These are phyloP conservation scores for Epithele typhae DNA, from an alignment of 768 basidiomycete genomes.

Conservation along the genomic window DNA sequence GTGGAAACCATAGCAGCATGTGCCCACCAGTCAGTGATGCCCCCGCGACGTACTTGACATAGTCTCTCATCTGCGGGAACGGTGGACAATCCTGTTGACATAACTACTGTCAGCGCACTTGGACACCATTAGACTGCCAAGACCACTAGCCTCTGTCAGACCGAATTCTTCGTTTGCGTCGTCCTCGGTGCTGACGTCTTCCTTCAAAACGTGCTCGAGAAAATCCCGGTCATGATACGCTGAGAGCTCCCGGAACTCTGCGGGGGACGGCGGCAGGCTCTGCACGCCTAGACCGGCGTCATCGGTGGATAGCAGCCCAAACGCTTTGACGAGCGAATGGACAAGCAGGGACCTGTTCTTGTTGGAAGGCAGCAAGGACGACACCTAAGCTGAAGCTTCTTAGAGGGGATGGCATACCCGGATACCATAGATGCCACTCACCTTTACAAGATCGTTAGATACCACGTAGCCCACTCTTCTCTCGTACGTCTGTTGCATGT, in stretches of 20 bases:
- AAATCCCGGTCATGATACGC: conserved; percentile 72
- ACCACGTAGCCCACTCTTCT: conserved; percentile 38
- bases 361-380: conserved; percentile 67
- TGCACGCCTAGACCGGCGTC: conserved; percentile 24
- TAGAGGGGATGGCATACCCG: background rate
- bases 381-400: conserved; percentile 29
- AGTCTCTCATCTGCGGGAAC: conserved; percentile 65
- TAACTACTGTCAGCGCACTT: background rate
- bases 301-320: conserved; percentile 41
- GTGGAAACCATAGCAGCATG: too few relatives aligned
- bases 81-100: conserved; percentile 70
- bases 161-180: conserved; percentile 41
- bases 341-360: conserved; percentile 59
- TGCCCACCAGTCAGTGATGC: conserved; percentile 62
- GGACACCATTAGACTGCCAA: too few relatives aligned
- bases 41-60: conserved; percentile 70
- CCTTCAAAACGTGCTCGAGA: conserved; percentile 52
- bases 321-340: conserved; percentile 54
- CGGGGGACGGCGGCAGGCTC: conserved; percentile 50
- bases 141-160: conserved; percentile 47
- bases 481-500: background rate
- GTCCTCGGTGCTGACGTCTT: background rate
- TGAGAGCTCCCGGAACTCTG: conserved; percentile 52
- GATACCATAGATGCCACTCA: conserved; percentile 14
- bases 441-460: conserved; percentile 56